A percentile compares a stretch with the other conserved stretches of the same genome.
phyloP scores from a whole-genome alignment of 192 early-diverging fungal species.

The Allomyces javanicus region DNA sequence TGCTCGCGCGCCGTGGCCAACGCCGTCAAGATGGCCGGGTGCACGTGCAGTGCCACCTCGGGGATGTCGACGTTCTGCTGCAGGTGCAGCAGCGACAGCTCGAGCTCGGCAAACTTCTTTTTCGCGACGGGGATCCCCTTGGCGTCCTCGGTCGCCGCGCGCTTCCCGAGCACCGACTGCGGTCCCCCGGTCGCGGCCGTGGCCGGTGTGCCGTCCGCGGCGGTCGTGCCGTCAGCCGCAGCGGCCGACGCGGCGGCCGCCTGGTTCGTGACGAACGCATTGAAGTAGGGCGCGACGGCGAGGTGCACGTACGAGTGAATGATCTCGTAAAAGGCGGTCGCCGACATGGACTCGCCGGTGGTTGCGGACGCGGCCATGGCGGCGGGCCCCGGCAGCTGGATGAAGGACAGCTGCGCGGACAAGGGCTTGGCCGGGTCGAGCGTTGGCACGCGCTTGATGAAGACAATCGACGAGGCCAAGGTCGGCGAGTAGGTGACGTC shows the following conservation, averaged over 20 bases:
- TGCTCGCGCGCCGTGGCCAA: constrained; percentile 24
- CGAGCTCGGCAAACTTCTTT: constrained; percentile 96
- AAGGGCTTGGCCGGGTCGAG: constrained; percentile 53
- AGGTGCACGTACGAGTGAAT: constrained; percentile 80
- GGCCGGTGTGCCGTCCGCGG: constrained; percentile 1
- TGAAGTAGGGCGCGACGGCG: constrained; percentile 89
- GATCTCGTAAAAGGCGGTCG: constrained; percentile 57
- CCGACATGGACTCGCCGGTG: constrained; percentile 6
- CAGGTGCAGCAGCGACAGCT: constrained; percentile 77
- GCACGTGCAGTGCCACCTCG: constrained; percentile 64
- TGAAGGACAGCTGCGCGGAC: constrained; percentile 65
- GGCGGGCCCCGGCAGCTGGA: constrained; percentile 67
- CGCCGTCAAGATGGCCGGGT: constrained; percentile 50
- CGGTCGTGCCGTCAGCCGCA: constrained; percentile 18
- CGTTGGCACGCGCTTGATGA: constrained; percentile 54
- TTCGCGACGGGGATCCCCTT: constrained; percentile 82
- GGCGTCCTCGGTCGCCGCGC: constrained; percentile 11
- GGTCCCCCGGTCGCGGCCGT: neutral
- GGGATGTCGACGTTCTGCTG: constrained; percentile 99
- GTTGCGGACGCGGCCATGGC: neutral
- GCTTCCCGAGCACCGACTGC: neutral
- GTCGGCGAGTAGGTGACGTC: constrained; percentile 54
- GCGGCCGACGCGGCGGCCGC: constrained; percentile 12
- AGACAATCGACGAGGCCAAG: constrained; percentile 50
- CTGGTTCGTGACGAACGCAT: constrained; percentile 67